Conservation (phyloP, 164 flowering plant species). For the Piper betle region DNA sequence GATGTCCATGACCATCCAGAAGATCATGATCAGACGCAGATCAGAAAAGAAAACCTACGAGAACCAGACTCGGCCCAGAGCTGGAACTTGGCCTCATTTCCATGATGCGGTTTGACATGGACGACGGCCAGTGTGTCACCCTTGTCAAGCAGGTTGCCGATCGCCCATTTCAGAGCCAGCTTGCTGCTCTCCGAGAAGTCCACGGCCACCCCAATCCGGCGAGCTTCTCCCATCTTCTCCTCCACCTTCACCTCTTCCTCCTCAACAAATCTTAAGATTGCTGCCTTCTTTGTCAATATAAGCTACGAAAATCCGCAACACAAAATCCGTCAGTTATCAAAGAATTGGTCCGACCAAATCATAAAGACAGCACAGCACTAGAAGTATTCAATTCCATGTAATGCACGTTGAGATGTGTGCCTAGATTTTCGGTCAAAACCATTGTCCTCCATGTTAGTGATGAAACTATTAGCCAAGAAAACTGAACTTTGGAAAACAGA, state of each 20-base stretch:
- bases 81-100: conserved; percentile 26
- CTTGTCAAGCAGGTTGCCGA: conserved; percentile 35
- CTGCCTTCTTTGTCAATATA: not conserved
- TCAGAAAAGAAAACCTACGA: conserved; percentile 23
- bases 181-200: conserved; percentile 68
- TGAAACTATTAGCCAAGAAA: too few species aligned
- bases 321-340: too few species aligned
- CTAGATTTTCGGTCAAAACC: too few species aligned
- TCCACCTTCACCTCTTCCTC: conserved; percentile 7
- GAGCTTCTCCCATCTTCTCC: conserved; percentile 16
- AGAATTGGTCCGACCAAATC: too few species aligned
- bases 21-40: not conserved
- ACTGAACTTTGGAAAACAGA: too few species aligned
- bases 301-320: too few species aligned
- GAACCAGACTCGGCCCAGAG: conserved; percentile 61
- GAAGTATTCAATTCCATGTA: too few species aligned
- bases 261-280: conserved; percentile 30
- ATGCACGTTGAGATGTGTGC: too few species aligned
- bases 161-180: conserved; percentile 46
- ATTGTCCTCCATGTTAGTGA: too few species aligned
- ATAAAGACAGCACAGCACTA: too few species aligned
- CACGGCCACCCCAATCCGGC: conserved; percentile 53
- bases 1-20: not conserved
- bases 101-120: conserved; percentile 25
- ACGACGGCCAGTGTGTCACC: conserved; percentile 43